Base-by-base conservation (phyloP, 495 filamentous ascomycete genomes). In the Poronia punctata region DNA sequence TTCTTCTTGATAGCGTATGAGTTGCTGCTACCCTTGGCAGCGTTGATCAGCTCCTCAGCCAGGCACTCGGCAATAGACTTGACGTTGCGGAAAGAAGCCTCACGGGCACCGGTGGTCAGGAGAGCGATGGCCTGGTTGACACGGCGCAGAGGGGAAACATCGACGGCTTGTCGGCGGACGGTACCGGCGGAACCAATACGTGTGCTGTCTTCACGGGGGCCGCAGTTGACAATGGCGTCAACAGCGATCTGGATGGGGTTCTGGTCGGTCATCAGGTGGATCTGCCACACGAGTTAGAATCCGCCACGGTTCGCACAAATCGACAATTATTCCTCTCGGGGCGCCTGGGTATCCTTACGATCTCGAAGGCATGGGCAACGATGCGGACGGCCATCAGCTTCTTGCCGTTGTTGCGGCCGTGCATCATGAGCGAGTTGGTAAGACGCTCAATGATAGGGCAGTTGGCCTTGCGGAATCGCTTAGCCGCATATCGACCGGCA, bases 1-100 rank as follows among this genome's bases (percentile, higher is more conserved):
- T 99, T 99, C 87, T 99, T 99, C 86, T 99, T 99, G 79, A 99
- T 99, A 50, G 92, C 92, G 65, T 97, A 99, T 49, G 86, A 94
- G 86, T 99, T 99, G 71, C 84, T 90, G 81, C 84, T 89, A 54
- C 92, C 92, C 85, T 99, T 99, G 65, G 93, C 92, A 62, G 93
- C 93, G 78, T 99, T 99, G 81, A 99, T 96, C 63, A 99, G 80
- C 79, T 99, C 92, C 73, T 99, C 92, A 66, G 92, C 89, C 60
- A 98, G 74, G 75, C 92, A 96, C 83, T 98, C 92, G 58, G 92
- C 88, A 60, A 81, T 88, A 64, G 82, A 87, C 87, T 98, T 98
- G 72, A 98, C 84, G 78, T 95, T 96, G 64, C 92, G 82, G 87
- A 98, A 98, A 50, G 86, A 79, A 45, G 90, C 87, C 76, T 98